phyloP scores from a whole-genome alignment of 306 rosid species.

The Mimosa bimucronata region DNA sequence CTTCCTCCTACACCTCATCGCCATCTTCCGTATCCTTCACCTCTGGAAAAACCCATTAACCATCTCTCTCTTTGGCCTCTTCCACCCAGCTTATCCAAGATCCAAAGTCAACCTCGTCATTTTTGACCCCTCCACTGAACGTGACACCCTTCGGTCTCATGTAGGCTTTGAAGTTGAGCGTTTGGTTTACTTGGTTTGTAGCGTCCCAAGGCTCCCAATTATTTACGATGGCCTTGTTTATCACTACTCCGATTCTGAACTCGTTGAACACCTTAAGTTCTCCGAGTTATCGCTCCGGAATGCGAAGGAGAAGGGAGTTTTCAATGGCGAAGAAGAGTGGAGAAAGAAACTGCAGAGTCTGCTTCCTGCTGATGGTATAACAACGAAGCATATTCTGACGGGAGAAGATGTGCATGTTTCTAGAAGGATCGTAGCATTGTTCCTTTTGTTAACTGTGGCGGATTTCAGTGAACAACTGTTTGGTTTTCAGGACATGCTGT shows the following conservation, averaged over 20 bases:
- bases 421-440: conserved; percentile 67
- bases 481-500: conserved; percentile 70
- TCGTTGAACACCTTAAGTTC: conserved; percentile 53
- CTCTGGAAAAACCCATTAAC: conserved; percentile 65
- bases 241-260: conserved; percentile 64
- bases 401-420: conserved; percentile 71
- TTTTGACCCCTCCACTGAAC: conserved; percentile 83
- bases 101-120: conserved; percentile 93
- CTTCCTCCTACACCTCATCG: conserved; percentile 79
- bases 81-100: conserved; percentile 91
- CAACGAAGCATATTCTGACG: conserved; percentile 66
- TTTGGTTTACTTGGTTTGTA: conserved; percentile 72
- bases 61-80: conserved; percentile 82
- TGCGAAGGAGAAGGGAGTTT: conserved; percentile 50
- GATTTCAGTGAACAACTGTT: conserved; percentile 83
- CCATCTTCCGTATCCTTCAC: conserved; percentile 66
- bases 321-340: conserved; percentile 55
- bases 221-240: conserved; percentile 82
- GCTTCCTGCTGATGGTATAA: conserved; percentile 62
- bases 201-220: conserved; percentile 73
- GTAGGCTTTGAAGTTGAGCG: conserved; percentile 73
- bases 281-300: conserved; percentile 46
- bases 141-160: conserved; percentile 59
- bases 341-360: conserved; percentile 64
- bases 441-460: conserved; percentile 80